Conservation (phyloP, 2,329 filamentous ascomycete species). For the Pseudogymnoascus sp. region DNA sequence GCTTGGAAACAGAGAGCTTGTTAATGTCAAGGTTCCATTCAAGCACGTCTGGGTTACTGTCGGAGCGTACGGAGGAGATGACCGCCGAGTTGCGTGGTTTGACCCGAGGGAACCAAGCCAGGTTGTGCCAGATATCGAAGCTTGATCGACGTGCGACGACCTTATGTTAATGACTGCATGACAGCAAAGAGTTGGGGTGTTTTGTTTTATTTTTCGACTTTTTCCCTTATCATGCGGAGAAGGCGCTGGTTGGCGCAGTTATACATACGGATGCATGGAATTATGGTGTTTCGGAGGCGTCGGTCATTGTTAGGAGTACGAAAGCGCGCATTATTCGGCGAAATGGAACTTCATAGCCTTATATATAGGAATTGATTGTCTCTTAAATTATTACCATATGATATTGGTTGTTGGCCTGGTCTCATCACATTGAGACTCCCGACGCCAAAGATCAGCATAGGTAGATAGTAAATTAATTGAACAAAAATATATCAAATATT, state of each 20-base stretch:
- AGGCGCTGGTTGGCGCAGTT: constrained; percentile 7
- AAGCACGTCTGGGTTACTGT: constrained; percentile 65
- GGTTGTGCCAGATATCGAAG: constrained; percentile 25
- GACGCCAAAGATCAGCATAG: neutral
- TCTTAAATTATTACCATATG: constrained; percentile 1
- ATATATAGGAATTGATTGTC: constrained; percentile 1
- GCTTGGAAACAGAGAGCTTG: constrained; percentile 50
- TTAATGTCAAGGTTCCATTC: constrained; percentile 42
- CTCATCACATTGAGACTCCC: neutral
- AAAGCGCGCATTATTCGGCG: constrained; percentile 5
- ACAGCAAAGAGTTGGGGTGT: constrained; percentile 2
- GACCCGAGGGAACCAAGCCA: constrained; percentile 26
- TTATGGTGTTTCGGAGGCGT: constrained; percentile 12
- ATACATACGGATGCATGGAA: constrained; percentile 13
- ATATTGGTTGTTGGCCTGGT: neutral
- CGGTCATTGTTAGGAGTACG: constrained; percentile 4
- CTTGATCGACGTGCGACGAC: constrained; percentile 16
- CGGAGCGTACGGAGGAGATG: constrained; percentile 53
- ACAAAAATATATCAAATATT: neutral
- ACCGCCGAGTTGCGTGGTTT: constrained; percentile 29
- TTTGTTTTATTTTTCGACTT: constrained; percentile 8
- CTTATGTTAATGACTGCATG: constrained; percentile 10
- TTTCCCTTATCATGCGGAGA: constrained; percentile 3
- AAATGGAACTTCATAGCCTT: constrained; percentile 3
- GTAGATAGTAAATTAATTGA: neutral